Percentiles rank a stretch among this genome's conserved stretches.
phyloP scores from a whole-genome alignment of 805 yeast species.

The Naumovozyma dairenensis region DNA sequence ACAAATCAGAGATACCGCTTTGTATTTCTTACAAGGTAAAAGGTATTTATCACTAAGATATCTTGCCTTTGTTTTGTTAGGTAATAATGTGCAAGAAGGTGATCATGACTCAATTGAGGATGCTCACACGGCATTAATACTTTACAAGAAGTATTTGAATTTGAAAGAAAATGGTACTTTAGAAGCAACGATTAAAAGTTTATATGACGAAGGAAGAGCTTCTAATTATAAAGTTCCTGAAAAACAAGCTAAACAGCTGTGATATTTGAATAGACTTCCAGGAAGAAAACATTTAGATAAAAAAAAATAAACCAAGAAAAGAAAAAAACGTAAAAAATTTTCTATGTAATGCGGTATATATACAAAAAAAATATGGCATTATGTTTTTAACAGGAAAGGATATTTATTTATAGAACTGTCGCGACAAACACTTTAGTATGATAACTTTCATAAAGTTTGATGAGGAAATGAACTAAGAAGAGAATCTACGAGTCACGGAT shows the following conservation, averaged over 20 bases:
- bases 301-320: background rate
- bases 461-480: too few relatives aligned
- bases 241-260: background rate
- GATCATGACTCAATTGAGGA: conserved; percentile 98
- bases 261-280: too few relatives aligned
- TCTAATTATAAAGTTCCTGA: conserved; percentile 27
- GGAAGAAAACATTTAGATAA: background rate
- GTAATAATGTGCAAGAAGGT: conserved; percentile 73
- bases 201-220: conserved; percentile 58
- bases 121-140: conserved; percentile 72
- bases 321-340: conserved; percentile 2
- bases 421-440: too few relatives aligned
- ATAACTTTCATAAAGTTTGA: background rate
- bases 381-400: background rate
- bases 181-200: conserved; percentile 48
- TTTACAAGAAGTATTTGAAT: conserved; percentile 65
- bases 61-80: conserved; percentile 68
- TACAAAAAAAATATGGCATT: background rate
- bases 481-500: too few relatives aligned
- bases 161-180: conserved; percentile 49
- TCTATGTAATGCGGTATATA: background rate
- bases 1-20: conserved; percentile 86
- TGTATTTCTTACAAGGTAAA: conserved; percentile 67
- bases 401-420: too few relatives aligned
- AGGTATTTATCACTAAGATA: conserved; percentile 78